Evolutionary conservation across 768 basidiomycete species (phyloP).

Genomic region (Leccinum pellstonianum): DNA sequence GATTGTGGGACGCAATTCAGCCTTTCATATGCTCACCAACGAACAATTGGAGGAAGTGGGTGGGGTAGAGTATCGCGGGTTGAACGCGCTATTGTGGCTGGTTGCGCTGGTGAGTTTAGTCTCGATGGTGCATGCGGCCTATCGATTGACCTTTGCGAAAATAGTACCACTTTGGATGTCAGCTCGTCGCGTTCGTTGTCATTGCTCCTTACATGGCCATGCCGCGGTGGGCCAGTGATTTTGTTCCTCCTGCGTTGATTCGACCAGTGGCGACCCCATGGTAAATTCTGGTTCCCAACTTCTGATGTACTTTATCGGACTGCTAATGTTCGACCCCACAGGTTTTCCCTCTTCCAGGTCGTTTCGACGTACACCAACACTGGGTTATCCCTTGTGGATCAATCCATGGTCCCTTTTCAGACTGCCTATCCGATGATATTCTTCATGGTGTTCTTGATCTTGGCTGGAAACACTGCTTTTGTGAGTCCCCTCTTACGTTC

Average conservation of each 20-base stretch:
- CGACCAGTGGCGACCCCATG: conserved; percentile 60
- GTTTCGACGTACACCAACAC: conserved; percentile 88
- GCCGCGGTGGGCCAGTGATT: too few relatives aligned
- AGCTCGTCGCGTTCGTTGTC: conserved; percentile 50
- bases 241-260: conserved; percentile 58
- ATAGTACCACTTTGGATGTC: conserved; percentile 77
- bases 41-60: conserved; percentile 91
- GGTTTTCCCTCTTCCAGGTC: conserved; percentile 85
- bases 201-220: too few relatives aligned
- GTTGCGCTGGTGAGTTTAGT: conserved; percentile 59
- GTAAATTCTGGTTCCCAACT: conserved; percentile 38
- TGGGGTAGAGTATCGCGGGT: conserved; percentile 90
- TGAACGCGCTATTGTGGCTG: conserved; percentile 81
- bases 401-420: conserved; percentile 92
- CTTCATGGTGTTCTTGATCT: conserved; percentile 66
- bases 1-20: conserved; percentile 78
- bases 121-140: not conserved
- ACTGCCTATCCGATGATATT: conserved; percentile 81
- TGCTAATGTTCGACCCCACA: conserved; percentile 26
- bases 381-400: conserved; percentile 83
- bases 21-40: conserved; percentile 63
- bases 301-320: not conserved
- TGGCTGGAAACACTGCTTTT: conserved; percentile 93
- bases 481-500: conserved; percentile 50
- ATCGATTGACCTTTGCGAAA: not conserved